Percentiles rank a stretch among this genome's conserved stretches.
Evolutionary conservation across 441 rosid species (phyloP).

Genomic region (Arabidopsis hybrid): DNA sequence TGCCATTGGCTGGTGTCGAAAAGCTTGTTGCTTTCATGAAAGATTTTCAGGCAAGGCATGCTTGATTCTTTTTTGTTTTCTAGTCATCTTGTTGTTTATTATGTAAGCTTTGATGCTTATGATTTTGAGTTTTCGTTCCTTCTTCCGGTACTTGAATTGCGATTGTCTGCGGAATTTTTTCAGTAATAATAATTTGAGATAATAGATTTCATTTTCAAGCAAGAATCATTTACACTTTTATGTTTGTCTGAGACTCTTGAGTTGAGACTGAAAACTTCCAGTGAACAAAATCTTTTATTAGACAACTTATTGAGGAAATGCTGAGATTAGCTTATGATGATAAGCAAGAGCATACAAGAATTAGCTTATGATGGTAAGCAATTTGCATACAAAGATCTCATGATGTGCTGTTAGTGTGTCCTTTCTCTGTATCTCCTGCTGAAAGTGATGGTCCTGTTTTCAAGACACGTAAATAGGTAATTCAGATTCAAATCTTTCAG

Average conservation of each 20-base stretch:
- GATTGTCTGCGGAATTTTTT: conserved; percentile 9
- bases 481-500: conserved; percentile 10
- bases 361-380: conserved; percentile 31
- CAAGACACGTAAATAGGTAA: neutral
- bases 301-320: conserved; percentile 41
- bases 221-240: conserved; percentile 16
- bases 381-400: conserved; percentile 28
- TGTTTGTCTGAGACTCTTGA: neutral
- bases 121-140: conserved; percentile 21
- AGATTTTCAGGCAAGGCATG: conserved; percentile 91
- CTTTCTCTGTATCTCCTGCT: conserved; percentile 30
- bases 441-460: conserved; percentile 36
- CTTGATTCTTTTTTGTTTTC: conserved; percentile 48
- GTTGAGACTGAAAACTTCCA: conserved; percentile 27
- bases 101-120: conserved; percentile 27
- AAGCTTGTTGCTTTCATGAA: conserved; percentile 94
- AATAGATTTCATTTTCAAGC: conserved; percentile 6
- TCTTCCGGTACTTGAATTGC: conserved; percentile 5
- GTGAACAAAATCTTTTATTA: conserved; percentile 20
- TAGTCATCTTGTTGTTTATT: neutral
- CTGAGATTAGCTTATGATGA: conserved; percentile 35
- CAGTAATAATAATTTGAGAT: conserved; percentile 27
- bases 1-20: conserved; percentile 92
- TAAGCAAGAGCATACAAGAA: conserved; percentile 18
- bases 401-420: conserved; percentile 30